Conservation (phyloP, 345 rosid genomes). For the Citrus mangshanensis region DNA sequence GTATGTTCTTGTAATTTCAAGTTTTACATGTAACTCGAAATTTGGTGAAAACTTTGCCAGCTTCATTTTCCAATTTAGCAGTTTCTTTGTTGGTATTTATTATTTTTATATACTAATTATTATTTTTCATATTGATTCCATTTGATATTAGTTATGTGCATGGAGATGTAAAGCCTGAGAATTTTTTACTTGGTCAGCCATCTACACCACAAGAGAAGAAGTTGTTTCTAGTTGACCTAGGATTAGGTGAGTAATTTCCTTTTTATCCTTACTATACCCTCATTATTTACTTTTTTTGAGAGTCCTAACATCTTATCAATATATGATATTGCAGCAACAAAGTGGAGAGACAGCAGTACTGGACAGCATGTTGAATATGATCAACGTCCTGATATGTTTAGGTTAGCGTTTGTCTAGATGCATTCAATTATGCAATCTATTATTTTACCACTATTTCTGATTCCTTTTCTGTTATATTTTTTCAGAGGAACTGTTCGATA, state of each 20-base stretch:
- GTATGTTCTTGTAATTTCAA: constrained; percentile 39
- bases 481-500: constrained; percentile 95
- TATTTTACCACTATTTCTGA: background rate
- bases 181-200: constrained; percentile 93
- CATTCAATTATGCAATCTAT: background rate
- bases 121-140: background rate
- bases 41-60: constrained; percentile 1
- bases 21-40: background rate
- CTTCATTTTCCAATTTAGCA: background rate
- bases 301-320: constrained; percentile 10
- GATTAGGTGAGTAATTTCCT: constrained; percentile 55
- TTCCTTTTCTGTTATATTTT: constrained; percentile 11
- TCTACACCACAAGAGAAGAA: constrained; percentile 84
- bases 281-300: constrained; percentile 12
- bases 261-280: background rate
- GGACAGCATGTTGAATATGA: constrained; percentile 95
- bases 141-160: constrained; percentile 78
- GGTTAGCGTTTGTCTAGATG: constrained; percentile 35
- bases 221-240: constrained; percentile 88
- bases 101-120: constrained; percentile 6
- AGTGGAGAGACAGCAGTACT: constrained; percentile 75
- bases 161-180: constrained; percentile 97
- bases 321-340: constrained; percentile 62
- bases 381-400: constrained; percentile 98
- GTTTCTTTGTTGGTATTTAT: background rate